These are phyloP conservation scores for Rosa rugosa DNA, from an alignment of 306 rosid species.

Conservation along the genomic window DNA sequence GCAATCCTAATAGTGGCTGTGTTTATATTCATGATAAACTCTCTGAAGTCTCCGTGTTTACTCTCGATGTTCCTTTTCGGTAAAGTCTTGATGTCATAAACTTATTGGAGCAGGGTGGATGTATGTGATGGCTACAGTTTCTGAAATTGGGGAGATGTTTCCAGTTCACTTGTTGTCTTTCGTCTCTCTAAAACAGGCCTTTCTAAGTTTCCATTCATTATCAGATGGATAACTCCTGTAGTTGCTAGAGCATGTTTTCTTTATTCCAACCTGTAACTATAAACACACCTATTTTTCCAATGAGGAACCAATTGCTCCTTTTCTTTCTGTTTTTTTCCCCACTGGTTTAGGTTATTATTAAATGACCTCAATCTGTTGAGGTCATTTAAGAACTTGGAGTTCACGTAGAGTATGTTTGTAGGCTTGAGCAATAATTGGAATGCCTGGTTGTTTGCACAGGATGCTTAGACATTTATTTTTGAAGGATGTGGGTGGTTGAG, in stretches of 20 bases:
- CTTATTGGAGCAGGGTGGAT: neutral
- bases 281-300: neutral
- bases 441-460: constrained; percentile 33
- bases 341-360: neutral
- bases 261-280: neutral
- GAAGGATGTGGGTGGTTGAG: constrained; percentile 55
- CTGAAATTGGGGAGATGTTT: neutral
- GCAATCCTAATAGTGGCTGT: neutral
- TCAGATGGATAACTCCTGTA: neutral
- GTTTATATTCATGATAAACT: neutral
- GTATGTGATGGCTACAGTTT: neutral
- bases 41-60: neutral
- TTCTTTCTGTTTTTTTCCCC: neutral
- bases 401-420: constrained; percentile 13
- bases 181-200: neutral
- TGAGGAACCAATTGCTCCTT: neutral
- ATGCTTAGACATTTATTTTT: constrained; percentile 29
- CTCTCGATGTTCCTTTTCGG: neutral
- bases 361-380: constrained; percentile 22
- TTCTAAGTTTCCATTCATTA: neutral
- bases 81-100: neutral
- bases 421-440: constrained; percentile 34
- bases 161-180: neutral
- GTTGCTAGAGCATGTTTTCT: neutral
- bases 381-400: constrained; percentile 28